Conservation (phyloP, 345 rosid species). For the Trapa incisa region DNA sequence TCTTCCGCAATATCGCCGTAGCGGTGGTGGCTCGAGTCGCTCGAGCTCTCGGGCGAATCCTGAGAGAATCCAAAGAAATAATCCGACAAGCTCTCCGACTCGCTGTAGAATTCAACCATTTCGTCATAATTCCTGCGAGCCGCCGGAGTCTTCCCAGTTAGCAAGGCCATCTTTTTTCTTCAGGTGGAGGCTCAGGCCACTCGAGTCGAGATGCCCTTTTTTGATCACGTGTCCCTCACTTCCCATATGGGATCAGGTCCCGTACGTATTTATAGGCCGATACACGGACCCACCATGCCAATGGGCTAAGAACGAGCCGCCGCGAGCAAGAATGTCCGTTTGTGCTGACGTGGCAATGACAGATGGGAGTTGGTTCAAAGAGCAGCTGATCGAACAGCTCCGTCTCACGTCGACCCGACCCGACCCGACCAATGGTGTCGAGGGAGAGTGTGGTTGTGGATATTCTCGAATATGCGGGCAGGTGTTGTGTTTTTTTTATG, state of each 20-base stretch:
- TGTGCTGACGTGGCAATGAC: constrained; percentile 13
- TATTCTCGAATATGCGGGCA: constrained; percentile 21
- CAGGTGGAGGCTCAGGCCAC: background rate
- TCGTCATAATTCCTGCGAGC: constrained; percentile 10
- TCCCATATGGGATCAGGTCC: background rate
- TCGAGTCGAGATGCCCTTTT: too few species aligned
- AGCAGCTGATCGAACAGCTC: constrained; percentile 22
- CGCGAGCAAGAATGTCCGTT: constrained; percentile 22
- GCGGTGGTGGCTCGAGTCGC: constrained; percentile 8
- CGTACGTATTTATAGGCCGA: constrained; percentile 6
- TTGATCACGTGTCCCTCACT: background rate
- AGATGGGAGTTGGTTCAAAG: constrained; percentile 12
- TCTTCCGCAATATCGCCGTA: constrained; percentile 14
- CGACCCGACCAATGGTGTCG: constrained; percentile 15
- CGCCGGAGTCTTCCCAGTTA: background rate
- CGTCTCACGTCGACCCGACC: constrained; percentile 28
- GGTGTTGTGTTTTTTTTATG: background rate
- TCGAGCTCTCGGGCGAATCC: constrained; percentile 17
- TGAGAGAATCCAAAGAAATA: constrained; percentile 48
- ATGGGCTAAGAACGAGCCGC: constrained; percentile 44
- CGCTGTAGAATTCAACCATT: constrained; percentile 38
- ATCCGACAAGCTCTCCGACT: constrained; percentile 42
- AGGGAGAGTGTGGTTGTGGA: constrained; percentile 14
- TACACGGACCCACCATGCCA: constrained; percentile 11
- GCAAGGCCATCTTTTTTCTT: background rate